Conservation (phyloP, 2,329 filamentous ascomycete species). For the Neopestalotiopsis sp. region DNA sequence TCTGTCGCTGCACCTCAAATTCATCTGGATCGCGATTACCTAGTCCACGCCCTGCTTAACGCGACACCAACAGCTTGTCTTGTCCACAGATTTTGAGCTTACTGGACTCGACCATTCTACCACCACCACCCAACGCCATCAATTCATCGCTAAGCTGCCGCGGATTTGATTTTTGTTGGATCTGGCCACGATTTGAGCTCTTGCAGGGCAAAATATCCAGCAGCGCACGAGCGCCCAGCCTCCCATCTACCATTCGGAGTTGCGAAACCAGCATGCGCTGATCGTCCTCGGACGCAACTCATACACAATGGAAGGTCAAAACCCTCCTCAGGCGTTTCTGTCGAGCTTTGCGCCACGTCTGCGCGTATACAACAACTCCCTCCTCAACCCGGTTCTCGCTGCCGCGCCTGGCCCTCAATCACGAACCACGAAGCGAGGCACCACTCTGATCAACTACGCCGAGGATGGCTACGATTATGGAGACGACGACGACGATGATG, state of each 20-base stretch:
- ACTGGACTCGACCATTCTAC: not conserved
- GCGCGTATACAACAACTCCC: conserved; percentile 88
- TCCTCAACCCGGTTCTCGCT: conserved; percentile 82
- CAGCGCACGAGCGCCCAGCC: not conserved
- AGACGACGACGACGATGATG: conserved; percentile 76
- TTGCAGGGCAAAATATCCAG: not conserved
- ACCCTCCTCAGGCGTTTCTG: conserved; percentile 81
- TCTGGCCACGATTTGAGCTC: not conserved
- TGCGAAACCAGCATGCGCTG: conserved; percentile 10
- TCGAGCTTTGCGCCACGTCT: conserved; percentile 91
- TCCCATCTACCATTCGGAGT: not conserved
- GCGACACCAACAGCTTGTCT: not conserved
- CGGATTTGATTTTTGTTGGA: not conserved
- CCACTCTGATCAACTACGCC: conserved; percentile 95
- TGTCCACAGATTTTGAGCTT: not conserved
- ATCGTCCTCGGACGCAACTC: not conserved
- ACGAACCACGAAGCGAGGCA: conserved; percentile 95
- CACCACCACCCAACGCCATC: not conserved
- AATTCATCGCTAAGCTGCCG: not conserved
- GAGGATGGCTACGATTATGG: conserved; percentile 92
- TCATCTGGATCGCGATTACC: conserved; percentile 9
- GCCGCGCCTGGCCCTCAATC: conserved; percentile 68
- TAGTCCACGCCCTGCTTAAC: conserved; percentile 5
- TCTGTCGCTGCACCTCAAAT: not conserved
- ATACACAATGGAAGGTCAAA: conserved; percentile 53